A percentile compares a stretch with the other conserved stretches of the same genome.
Conservation (phyloP, 164 flowering plant genomes). For the Pachysandra terminalis region DNA sequence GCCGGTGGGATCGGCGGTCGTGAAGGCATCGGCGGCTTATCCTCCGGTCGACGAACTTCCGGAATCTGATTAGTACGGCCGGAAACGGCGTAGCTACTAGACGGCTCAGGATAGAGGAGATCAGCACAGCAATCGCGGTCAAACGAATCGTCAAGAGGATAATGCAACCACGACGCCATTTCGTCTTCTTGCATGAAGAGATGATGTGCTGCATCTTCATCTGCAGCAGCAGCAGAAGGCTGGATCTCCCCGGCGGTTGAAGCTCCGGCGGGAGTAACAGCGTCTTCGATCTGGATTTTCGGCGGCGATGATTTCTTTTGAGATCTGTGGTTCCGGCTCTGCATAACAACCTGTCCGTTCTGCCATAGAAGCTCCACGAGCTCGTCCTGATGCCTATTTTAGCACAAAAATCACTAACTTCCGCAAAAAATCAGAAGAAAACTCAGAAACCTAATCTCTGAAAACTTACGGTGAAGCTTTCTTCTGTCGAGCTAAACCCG, state of each 20-base stretch:
- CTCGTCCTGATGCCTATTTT: conserved; percentile 49
- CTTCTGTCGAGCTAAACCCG: conserved; percentile 23
- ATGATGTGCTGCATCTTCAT: conserved; percentile 18
- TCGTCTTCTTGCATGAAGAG: conserved; percentile 89
- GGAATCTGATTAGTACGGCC: conserved; percentile 6
- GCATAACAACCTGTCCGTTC: conserved; percentile 68
- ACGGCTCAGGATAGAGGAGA: conserved; percentile 26
- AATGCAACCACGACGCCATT: conserved; percentile 91
- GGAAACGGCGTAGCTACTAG: conserved; percentile 11
- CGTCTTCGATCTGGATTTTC: conserved; percentile 12
- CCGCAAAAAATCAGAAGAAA: not conserved
- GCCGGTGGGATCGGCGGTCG: conserved; percentile 44
- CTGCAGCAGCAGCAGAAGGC: conserved; percentile 10
- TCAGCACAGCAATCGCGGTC: conserved; percentile 45
- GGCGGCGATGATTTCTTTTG: conserved; percentile 21
- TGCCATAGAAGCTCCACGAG: conserved; percentile 88
- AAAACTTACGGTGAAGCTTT: conserved; percentile 21
- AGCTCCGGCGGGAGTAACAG: conserved; percentile 15
- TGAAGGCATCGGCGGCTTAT: conserved; percentile 13
- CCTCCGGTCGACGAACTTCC: conserved; percentile 10
- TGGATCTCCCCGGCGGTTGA: conserved; percentile 18
- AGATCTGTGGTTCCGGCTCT: conserved; percentile 49
- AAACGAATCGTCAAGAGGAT: conserved; percentile 48
- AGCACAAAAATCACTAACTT: not conserved
- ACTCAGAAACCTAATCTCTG: not conserved